These are phyloP conservation scores for Chytriomyces confervae DNA, from an alignment of 192 early-diverging fungal species.

Conservation along the genomic window DNA sequence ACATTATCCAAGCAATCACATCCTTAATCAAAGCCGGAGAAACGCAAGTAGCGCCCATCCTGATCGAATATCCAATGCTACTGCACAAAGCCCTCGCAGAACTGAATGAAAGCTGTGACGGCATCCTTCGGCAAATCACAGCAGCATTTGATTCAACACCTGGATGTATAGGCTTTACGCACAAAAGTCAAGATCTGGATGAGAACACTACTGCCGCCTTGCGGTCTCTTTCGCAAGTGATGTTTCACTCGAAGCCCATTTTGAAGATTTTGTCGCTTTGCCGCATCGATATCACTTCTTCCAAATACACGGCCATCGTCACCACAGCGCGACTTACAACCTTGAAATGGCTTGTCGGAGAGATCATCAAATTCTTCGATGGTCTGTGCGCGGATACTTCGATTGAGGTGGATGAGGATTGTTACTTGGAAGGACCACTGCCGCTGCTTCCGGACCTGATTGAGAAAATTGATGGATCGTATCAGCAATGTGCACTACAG, in stretches of 20 bases:
- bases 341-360: constrained; percentile 10
- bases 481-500: not conserved
- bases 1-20: constrained; percentile 9
- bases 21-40: constrained; percentile 17
- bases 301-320: not conserved
- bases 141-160: not conserved
- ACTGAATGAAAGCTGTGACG: not conserved
- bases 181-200: too few relatives aligned
- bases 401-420: constrained; percentile 17
- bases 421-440: constrained; percentile 13
- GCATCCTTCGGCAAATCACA: not conserved
- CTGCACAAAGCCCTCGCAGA: not conserved
- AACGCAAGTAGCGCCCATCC: not conserved
- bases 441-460: constrained; percentile 1
- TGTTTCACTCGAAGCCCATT: not conserved
- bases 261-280: constrained; percentile 6
- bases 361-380: constrained; percentile 11
- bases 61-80: not conserved
- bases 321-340: constrained; percentile 4
- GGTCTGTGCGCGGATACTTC: not conserved
- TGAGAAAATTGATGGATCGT: not conserved
- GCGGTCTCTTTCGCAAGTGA: not conserved
- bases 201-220: not conserved
- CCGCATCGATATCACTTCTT: not conserved
- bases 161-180: too few relatives aligned